Base-by-base conservation (phyloP, 495 filamentous ascomycete species). In the Cercophora samala region DNA sequence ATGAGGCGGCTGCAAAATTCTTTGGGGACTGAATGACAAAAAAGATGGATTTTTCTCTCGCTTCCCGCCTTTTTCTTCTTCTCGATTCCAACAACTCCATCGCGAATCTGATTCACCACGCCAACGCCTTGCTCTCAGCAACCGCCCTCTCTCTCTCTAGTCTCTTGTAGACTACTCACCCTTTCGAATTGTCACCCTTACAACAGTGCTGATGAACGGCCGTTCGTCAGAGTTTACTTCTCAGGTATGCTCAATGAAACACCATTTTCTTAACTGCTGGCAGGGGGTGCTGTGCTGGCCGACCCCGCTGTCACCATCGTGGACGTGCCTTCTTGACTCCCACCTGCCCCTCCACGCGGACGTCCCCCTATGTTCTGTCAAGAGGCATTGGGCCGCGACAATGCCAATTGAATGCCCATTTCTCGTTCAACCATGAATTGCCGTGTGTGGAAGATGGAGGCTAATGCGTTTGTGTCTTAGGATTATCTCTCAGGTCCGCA, bases 141-240 rank as follows among this genome's bases (percentile, higher is more conserved):
- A 58, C 64, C 54, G 25, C 32, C n/a, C 11, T 73, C 62, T 58
- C 69, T 56, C n/a, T 54, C 52, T 18, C 53, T 21, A 23, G n/a
- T 56, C 22, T 56, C 53, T 56, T 19, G 6, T 19, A 56, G n/a
- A 56, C 64, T 58, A 42, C 62, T 26, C 59, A 66, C 58, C 60
- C 58, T 46, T 62, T 62, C 68, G 73, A 74, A 68, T 73, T 72
- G 65, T 72, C 66, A 63, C 68, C 66, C 64, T 67, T 67, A 67
- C 70, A 78, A 70, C 79, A 73, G 90, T 90, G 86, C 90, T 90
- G 90, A 97, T 97, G 93, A 91, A 89, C 91, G 91, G 90, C 86
- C 89, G 89, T 87, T 85, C 89, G 80, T 93, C 93, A 77, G 86
- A 91, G 80, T 97, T 94, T 85, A 97, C 93, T 84, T 97, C 93